phyloP scores from a whole-genome alignment of 495 filamentous ascomycete species.

The Halenospora varia region DNA sequence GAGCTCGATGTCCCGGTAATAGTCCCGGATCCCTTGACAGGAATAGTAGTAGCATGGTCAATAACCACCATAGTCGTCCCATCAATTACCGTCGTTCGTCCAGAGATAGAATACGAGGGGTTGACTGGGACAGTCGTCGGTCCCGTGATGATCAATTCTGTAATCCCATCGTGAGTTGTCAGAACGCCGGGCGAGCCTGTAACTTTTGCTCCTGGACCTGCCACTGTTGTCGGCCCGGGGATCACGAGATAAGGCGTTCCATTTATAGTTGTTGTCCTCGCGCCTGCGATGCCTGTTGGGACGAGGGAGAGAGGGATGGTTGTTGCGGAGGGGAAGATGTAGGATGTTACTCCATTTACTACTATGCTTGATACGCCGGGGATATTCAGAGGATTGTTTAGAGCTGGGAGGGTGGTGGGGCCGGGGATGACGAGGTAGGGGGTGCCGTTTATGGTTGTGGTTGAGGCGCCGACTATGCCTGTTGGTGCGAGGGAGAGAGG shows the following conservation, averaged over 20 bases:
- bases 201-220: not conserved
- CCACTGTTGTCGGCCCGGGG: conserved; percentile 6
- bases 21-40: not conserved
- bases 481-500: conserved; percentile 10
- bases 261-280: conserved; percentile 4
- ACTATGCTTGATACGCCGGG: not conserved
- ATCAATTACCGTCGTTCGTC: conserved; percentile 18
- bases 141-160: conserved; percentile 14
- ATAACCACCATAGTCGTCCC: conserved; percentile 19
- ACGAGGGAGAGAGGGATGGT: conserved; percentile 9
- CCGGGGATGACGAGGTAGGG: conserved; percentile 12
- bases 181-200: not conserved
- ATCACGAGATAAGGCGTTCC: conserved; percentile 7
- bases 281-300: conserved; percentile 2
- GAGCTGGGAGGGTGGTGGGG: conserved; percentile 4
- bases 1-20: not conserved
- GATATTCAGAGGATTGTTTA: not conserved
- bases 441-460: conserved; percentile 9
- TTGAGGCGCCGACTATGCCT: conserved; percentile 6
- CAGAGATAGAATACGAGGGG: conserved; percentile 5
- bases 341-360: conserved; percentile 9
- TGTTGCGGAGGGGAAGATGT: conserved; percentile 6
- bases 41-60: conserved; percentile 5
- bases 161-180: conserved; percentile 17
- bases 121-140: conserved; percentile 14